phyloP scores from a whole-genome alignment of 306 rosid species.

The Sphenostylis stenocarpa region DNA sequence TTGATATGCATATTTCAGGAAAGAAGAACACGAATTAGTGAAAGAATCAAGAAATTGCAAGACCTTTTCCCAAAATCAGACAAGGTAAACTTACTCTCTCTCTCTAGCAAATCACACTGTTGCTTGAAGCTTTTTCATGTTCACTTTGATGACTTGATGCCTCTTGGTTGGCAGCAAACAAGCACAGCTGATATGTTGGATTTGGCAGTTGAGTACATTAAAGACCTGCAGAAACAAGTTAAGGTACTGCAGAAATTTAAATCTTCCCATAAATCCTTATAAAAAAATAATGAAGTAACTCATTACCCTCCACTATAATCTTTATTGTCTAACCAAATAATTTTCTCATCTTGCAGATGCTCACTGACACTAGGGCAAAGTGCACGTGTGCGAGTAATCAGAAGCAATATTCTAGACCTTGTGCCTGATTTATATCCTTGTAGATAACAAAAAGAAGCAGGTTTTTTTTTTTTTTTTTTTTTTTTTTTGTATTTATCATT shows the following conservation, averaged over 20 bases:
- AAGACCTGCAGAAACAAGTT: conserved; percentile 71
- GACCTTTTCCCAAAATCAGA: conserved; percentile 82
- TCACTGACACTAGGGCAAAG: conserved; percentile 58
- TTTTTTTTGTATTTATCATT: background rate
- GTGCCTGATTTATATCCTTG: conserved; percentile 38
- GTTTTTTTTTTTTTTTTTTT: too few species aligned
- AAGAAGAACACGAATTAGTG: conserved; percentile 83
- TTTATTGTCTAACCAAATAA: conserved; percentile 17
- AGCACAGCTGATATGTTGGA: conserved; percentile 90
- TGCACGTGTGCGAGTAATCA: conserved; percentile 64
- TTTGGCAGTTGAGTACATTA: conserved; percentile 68
- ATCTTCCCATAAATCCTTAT: background rate
- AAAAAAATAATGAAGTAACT: background rate
- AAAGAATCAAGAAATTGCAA: conserved; percentile 78
- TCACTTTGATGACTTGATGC: conserved; percentile 11
- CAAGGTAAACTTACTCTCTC: conserved; percentile 57
- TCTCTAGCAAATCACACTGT: background rate
- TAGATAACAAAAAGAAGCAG: conserved; percentile 34
- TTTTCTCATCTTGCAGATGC: conserved; percentile 56
- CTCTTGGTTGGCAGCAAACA: conserved; percentile 60
- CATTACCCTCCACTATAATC: background rate
- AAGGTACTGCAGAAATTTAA: conserved; percentile 50
- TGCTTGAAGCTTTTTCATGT: background rate
- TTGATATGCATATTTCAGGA: conserved; percentile 45
- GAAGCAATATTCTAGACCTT: conserved; percentile 31